A percentile compares a stretch with the other conserved stretches of the same genome.
Conservation (phyloP, 2,329 filamentous ascomycete species). For the Venturia aucupariae region DNA sequence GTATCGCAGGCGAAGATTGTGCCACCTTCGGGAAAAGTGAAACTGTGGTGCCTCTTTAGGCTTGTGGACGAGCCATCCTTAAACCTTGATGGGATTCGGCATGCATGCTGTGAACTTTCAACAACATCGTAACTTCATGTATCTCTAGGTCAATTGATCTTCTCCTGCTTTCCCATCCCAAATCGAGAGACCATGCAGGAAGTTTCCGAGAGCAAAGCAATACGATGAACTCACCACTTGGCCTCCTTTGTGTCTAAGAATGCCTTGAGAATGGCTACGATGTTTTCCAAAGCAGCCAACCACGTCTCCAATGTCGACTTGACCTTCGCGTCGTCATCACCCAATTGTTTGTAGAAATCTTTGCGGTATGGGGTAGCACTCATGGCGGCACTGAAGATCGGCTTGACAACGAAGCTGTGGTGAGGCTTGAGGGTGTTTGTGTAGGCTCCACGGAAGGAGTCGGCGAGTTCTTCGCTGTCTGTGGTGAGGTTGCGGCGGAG, state of each 20-base stretch:
- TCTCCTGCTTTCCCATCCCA: neutral
- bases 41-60: neutral
- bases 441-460: conserved; percentile 83
- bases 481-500: conserved; percentile 68
- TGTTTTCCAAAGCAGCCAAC: conserved; percentile 67
- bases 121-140: neutral
- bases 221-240: conserved; percentile 18
- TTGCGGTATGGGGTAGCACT: conserved; percentile 84
- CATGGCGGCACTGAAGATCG: conserved; percentile 90
- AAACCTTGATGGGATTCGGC: neutral
- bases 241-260: conserved; percentile 48
- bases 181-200: neutral
- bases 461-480: conserved; percentile 62
- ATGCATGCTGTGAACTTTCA: neutral
- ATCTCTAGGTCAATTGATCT: neutral
- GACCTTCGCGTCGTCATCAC: conserved; percentile 55
- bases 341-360: conserved; percentile 87
- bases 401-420: conserved; percentile 84
- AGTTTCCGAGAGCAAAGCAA: neutral
- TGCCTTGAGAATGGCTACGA: conserved; percentile 64
- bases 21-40: conserved; percentile 2
- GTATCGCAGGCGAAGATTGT: neutral
- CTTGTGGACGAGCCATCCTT: neutral
- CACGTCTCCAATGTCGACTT: conserved; percentile 57
- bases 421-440: conserved; percentile 79